Percentiles rank a stretch among this genome's conserved stretches.
Evolutionary conservation across 805 yeast species (phyloP).

Genomic region (Sungouiella blattae): DNA sequence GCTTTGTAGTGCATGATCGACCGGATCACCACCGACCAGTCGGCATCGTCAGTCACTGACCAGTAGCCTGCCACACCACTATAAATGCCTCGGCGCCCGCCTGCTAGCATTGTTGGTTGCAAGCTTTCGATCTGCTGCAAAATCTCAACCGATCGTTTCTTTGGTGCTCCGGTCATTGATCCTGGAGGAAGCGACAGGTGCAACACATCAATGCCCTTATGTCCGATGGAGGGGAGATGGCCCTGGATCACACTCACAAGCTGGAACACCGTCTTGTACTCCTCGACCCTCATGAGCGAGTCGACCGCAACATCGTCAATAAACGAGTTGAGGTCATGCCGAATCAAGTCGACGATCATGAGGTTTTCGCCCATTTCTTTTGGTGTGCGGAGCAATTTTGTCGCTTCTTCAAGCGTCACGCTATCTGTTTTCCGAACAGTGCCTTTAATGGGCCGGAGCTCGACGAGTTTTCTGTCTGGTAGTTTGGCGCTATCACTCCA

Average conservation of each 20-base stretch:
- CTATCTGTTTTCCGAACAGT: conserved; percentile 70
- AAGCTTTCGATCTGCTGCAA: conserved; percentile 55
- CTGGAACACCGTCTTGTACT: conserved; percentile 86
- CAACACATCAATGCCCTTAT: conserved; percentile 75
- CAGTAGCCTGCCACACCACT: conserved; percentile 96
- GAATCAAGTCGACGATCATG: conserved; percentile 93
- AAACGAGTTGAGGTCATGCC: conserved; percentile 81
- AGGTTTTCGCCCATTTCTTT: conserved; percentile 94
- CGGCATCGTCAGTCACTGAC: conserved; percentile 82
- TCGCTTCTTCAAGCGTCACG: conserved; percentile 57
- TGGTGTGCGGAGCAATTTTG: conserved; percentile 65
- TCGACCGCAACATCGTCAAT: conserved; percentile 65
- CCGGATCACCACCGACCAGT: conserved; percentile 94
- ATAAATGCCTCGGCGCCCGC: conserved; percentile 73
- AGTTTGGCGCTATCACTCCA: conserved; percentile 52
- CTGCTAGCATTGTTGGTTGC: conserved; percentile 27
- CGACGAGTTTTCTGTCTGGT: conserved; percentile 43
- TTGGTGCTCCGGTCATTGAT: conserved; percentile 99
- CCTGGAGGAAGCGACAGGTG: conserved; percentile 90
- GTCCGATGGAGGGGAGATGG: conserved; percentile 32
- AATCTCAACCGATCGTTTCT: conserved; percentile 84
- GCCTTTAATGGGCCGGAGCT: conserved; percentile 94
- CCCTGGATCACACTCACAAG: conserved; percentile 88
- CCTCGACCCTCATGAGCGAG: conserved; percentile 87
- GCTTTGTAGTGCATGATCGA: conserved; percentile 66